Conservation (phyloP, 106 monocot genomes). For the Apostasia ramifera region DNA sequence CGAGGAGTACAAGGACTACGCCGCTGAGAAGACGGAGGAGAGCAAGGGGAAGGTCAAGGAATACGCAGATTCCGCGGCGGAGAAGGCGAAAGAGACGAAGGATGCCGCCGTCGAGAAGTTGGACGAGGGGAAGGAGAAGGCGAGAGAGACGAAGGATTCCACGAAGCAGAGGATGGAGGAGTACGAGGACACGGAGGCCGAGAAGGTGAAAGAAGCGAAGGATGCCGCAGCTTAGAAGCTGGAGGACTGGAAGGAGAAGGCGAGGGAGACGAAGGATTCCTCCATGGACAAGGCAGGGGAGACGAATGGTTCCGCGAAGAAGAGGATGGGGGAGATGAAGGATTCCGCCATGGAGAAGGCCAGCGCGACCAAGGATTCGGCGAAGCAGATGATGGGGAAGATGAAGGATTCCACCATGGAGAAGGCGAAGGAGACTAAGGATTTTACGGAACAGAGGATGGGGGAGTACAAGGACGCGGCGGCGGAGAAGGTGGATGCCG, state of each 20-base stretch:
- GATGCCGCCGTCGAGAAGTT: neutral
- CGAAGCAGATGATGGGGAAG: constrained; percentile 18
- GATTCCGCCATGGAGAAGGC: constrained; percentile 6
- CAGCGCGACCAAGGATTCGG: constrained; percentile 9
- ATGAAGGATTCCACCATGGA: constrained; percentile 12
- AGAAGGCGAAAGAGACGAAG: neutral
- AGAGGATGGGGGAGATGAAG: constrained; percentile 11
- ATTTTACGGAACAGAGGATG: constrained; percentile 11
- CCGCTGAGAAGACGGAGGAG: neutral
- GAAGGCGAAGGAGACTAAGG: constrained; percentile 27
- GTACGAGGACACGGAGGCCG: neutral
- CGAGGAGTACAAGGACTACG: constrained; percentile 2
- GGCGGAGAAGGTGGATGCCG: constrained; percentile 13
- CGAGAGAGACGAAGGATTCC: neutral
- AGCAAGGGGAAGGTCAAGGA: neutral
- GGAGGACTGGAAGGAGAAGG: constrained; percentile 8
- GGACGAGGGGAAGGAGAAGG: neutral
- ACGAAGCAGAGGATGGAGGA: neutral
- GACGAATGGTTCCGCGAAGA: constrained; percentile 14
- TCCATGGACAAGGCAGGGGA: constrained; percentile 2
- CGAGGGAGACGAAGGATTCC: constrained; percentile 16
- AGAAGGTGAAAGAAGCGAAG: constrained; percentile 6
- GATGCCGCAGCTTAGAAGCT: neutral
- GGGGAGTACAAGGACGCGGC: constrained; percentile 12
- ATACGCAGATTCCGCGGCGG: neutral